Percentiles rank a stretch among this genome's conserved stretches.
These are phyloP conservation scores for Aureobasidium namibiae DNA, from an alignment of 2,329 filamentous ascomycete genomes.

Conservation along the genomic window DNA sequence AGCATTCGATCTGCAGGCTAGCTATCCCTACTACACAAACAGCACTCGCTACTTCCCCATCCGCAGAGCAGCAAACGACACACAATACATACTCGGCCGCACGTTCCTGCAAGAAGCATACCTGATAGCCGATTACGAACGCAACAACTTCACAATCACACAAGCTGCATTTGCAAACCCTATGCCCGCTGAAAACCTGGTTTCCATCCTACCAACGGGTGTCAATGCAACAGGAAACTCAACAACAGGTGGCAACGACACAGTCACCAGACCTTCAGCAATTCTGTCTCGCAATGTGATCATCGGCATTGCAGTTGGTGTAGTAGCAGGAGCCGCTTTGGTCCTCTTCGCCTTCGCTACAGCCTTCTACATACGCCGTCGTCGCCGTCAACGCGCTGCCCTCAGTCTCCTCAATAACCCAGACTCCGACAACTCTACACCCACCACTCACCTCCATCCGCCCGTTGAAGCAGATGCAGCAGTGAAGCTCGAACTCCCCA, in stretches of 20 bases:
- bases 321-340: slow-evolving; percentile 19
- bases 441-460: neutral
- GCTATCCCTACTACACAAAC: slow-evolving; percentile 49
- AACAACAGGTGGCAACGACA: neutral
- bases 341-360: slow-evolving; percentile 20
- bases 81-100: slow-evolving; percentile 55
- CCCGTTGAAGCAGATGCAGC: neutral
- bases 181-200: slow-evolving; percentile 26
- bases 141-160: slow-evolving; percentile 39
- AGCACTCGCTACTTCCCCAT: slow-evolving; percentile 61
- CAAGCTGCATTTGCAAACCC: slow-evolving; percentile 27
- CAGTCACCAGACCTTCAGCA: slow-evolving; percentile 12
- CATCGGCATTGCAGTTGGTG: slow-evolving; percentile 26
- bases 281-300: slow-evolving; percentile 24
- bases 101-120: slow-evolving; percentile 63
- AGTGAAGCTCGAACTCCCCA: neutral
- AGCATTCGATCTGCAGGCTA: slow-evolving; percentile 40
- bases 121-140: slow-evolving; percentile 41
- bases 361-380: neutral
- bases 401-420: neutral
- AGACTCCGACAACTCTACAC: neutral
- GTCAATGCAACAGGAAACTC: slow-evolving; percentile 20
- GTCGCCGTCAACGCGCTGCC: neutral
- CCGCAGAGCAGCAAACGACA: slow-evolving; percentile 45
- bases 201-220: slow-evolving; percentile 27